phyloP scores from a whole-genome alignment of 495 filamentous ascomycete genomes.

The Trichoderma virens region DNA sequence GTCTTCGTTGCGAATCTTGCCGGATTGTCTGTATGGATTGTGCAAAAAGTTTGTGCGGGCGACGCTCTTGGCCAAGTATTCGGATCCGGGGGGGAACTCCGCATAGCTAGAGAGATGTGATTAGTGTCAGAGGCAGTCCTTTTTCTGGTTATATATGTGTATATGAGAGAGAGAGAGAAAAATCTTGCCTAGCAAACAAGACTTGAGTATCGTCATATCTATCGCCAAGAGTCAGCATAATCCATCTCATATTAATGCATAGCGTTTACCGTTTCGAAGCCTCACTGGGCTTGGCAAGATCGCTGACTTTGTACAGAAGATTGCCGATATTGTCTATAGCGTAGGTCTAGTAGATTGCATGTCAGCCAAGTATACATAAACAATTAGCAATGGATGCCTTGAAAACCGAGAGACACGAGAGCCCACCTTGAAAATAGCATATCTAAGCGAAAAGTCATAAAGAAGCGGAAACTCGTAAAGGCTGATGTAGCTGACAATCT shows the following conservation, averaged over 20 bases:
- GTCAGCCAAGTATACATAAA: neutral
- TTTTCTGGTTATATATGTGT: too few relatives aligned
- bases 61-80: conserved; percentile 42
- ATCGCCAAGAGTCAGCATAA: neutral
- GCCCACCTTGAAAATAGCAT: conserved; percentile 55
- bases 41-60: conserved; percentile 64
- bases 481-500: conserved; percentile 42
- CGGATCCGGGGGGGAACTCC: conserved; percentile 35
- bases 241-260: neutral
- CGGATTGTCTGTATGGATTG: conserved; percentile 46
- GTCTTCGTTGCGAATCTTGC: conserved; percentile 55
- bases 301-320: conserved; percentile 48
- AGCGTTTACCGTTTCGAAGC: conserved; percentile 43
- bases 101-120: neutral
- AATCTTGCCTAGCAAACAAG: conserved; percentile 48
- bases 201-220: conserved; percentile 54
- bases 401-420: neutral
- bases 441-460: conserved; percentile 49
- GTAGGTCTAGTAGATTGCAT: conserved; percentile 43
- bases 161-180: conserved; percentile 11
- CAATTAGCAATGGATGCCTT: conserved; percentile 16
- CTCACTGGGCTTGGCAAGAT: conserved; percentile 45
- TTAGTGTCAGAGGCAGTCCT: conserved; percentile 14
- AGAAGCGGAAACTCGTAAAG: conserved; percentile 52
- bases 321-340: conserved; percentile 55